Conservation (phyloP, 495 filamentous ascomycete species). For the Trichocladium antarcticum region DNA sequence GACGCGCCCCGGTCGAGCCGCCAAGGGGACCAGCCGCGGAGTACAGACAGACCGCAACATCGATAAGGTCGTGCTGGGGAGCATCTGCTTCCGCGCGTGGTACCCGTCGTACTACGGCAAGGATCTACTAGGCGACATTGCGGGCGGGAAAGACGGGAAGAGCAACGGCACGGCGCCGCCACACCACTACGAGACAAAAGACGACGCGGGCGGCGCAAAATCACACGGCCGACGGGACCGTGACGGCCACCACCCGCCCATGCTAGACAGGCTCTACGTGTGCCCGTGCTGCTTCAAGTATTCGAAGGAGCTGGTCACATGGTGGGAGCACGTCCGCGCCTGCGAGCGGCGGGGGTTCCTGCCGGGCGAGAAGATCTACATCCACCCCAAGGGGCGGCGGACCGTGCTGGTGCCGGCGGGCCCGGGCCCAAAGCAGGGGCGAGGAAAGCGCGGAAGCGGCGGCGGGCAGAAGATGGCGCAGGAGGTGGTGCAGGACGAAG, state of each 20-base stretch:
- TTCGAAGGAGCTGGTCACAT: slow-evolving; percentile 55
- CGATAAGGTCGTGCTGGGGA: slow-evolving; percentile 63
- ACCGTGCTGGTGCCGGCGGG: slow-evolving; percentile 20
- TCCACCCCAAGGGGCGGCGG: slow-evolving; percentile 35
- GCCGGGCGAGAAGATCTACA: slow-evolving; percentile 38
- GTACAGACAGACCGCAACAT: slow-evolving; percentile 48
- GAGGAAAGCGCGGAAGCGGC: slow-evolving; percentile 28
- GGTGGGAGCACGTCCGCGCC: slow-evolving; percentile 34
- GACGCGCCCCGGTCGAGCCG: slow-evolving; percentile 7
- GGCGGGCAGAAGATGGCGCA: slow-evolving; percentile 43
- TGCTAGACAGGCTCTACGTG: slow-evolving; percentile 61
- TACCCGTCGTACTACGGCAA: slow-evolving; percentile 70
- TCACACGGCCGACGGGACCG: slow-evolving; percentile 26
- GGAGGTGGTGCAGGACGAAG: slow-evolving; percentile 45
- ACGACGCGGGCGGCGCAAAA: slow-evolving; percentile 25
- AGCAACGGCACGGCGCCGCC: not conserved
- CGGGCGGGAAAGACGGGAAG: slow-evolving; percentile 18
- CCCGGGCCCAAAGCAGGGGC: slow-evolving; percentile 32
- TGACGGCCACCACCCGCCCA: slow-evolving; percentile 20
- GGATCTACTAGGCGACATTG: slow-evolving; percentile 47
- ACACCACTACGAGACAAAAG: slow-evolving; percentile 9
- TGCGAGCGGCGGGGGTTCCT: slow-evolving; percentile 34
- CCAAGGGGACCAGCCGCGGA: not conserved
- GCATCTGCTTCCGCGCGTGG: slow-evolving; percentile 63
- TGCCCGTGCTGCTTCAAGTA: slow-evolving; percentile 95